Percentiles rank a stretch among this genome's conserved stretches.
Evolutionary conservation across 2,329 filamentous ascomycete genomes (phyloP).

Genomic region (Nannizziopsis arthrosporioides): DNA sequence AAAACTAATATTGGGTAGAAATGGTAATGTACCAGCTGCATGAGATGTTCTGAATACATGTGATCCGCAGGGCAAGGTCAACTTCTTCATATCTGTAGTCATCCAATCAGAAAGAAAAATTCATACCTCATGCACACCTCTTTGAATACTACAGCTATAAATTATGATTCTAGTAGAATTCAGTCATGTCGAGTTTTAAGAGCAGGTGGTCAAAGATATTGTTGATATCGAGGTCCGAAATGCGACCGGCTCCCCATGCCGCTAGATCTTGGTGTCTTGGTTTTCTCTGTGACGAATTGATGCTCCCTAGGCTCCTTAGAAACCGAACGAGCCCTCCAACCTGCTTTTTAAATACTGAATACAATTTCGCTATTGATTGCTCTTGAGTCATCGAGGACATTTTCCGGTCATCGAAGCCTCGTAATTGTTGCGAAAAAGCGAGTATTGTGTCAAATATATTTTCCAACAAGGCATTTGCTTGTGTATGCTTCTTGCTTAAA

Average conservation of each 20-base stretch:
- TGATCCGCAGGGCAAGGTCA: too few relatives aligned
- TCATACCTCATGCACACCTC: not conserved
- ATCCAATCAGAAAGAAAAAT: not conserved
- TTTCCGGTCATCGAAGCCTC: slow-evolving; percentile 15
- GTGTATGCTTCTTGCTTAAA: slow-evolving; percentile 61
- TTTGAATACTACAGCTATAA: not conserved
- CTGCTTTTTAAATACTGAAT: slow-evolving; percentile 57
- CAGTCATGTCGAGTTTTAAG: slow-evolving; percentile 58
- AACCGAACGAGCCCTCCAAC: slow-evolving; percentile 60
- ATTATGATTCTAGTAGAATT: slow-evolving; percentile 43
- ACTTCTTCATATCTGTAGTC: not conserved
- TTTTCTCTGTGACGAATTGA: slow-evolving; percentile 8
- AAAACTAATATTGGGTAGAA: too few relatives aligned
- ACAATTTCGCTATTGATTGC: slow-evolving; percentile 40
- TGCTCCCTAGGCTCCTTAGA: slow-evolving; percentile 51
- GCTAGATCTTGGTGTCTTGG: slow-evolving; percentile 20
- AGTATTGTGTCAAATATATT: slow-evolving; percentile 65
- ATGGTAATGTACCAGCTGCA: too few relatives aligned
- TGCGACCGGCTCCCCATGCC: slow-evolving; percentile 18
- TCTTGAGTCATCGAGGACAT: slow-evolving; percentile 1
- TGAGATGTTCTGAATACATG: too few relatives aligned
- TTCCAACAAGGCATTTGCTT: slow-evolving; percentile 60
- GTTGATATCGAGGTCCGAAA: slow-evolving; percentile 32
- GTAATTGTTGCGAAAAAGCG: slow-evolving; percentile 45
- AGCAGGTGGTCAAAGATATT: slow-evolving; percentile 59